Evolutionary conservation across 805 yeast genomes (phyloP).

Genomic region (Kurtzmaniella fragi): DNA sequence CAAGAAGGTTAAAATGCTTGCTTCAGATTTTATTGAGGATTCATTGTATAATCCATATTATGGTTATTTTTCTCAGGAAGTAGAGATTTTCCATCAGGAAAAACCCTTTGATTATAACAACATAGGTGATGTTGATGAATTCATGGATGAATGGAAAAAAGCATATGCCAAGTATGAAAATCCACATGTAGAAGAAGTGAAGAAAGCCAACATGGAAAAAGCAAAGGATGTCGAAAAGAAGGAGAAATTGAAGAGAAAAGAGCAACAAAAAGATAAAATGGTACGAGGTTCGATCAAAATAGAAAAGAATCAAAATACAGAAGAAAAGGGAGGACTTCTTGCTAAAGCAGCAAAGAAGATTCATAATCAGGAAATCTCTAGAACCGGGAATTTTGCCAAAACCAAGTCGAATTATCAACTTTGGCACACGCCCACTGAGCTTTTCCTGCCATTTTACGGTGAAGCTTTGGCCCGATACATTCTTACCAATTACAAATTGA

Average conservation of each 20-base stretch:
- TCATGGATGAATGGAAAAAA: slow-evolving; percentile 60
- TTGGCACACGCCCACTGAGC: slow-evolving; percentile 89
- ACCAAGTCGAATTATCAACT: slow-evolving; percentile 50
- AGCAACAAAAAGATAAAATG: not conserved
- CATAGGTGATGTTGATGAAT: slow-evolving; percentile 61
- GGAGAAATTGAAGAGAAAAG: not conserved
- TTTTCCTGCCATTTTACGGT: slow-evolving; percentile 80
- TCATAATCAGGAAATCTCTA: slow-evolving; percentile 14
- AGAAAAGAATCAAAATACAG: slow-evolving; percentile 8
- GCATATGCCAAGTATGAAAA: slow-evolving; percentile 54
- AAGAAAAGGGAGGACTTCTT: slow-evolving; percentile 6
- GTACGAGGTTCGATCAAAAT: slow-evolving; percentile 8
- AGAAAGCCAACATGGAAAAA: not conserved
- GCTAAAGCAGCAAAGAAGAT: slow-evolving; percentile 23
- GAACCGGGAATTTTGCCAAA: slow-evolving; percentile 12
- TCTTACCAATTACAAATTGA: slow-evolving; percentile 63
- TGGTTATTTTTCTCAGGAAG: slow-evolving; percentile 78
- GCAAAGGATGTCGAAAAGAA: not conserved
- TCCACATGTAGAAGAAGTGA: slow-evolving; percentile 2
- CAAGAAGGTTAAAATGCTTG: slow-evolving; percentile 58
- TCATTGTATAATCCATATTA: slow-evolving; percentile 75
- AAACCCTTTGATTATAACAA: slow-evolving; percentile 59
- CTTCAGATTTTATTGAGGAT: slow-evolving; percentile 79
- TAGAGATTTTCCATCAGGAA: slow-evolving; percentile 67
- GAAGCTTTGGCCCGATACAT: slow-evolving; percentile 81